These are phyloP conservation scores for Elaeagnus macrophylla DNA, from an alignment of 306 rosid species.

Conservation along the genomic window DNA sequence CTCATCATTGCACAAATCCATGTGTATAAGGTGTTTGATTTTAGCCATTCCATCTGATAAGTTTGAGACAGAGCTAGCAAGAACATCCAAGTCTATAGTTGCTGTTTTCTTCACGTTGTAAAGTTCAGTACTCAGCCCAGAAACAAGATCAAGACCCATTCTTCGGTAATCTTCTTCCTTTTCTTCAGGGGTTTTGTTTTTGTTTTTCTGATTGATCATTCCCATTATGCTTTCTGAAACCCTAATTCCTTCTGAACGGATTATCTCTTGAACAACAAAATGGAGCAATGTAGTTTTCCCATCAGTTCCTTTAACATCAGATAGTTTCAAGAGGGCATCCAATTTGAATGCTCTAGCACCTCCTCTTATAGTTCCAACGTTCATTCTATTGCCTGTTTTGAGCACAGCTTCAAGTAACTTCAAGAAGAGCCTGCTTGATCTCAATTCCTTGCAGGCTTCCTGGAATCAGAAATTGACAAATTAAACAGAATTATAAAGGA, in stretches of 20 bases:
- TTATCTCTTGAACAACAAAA: slow-evolving; percentile 86
- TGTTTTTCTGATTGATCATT: slow-evolving; percentile 55
- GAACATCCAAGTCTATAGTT: slow-evolving; percentile 69
- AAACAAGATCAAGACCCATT: slow-evolving; percentile 84
- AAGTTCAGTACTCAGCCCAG: slow-evolving; percentile 76
- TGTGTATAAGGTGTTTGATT: slow-evolving; percentile 29
- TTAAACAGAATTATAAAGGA: neutral
- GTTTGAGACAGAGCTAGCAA: slow-evolving; percentile 58
- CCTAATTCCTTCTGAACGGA: slow-evolving; percentile 66
- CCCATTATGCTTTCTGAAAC: slow-evolving; percentile 96
- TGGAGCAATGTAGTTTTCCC: slow-evolving; percentile 88
- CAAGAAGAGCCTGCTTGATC: slow-evolving; percentile 88
- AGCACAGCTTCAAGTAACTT: slow-evolving; percentile 85
- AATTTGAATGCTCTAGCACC: slow-evolving; percentile 89
- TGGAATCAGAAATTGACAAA: slow-evolving; percentile 9
- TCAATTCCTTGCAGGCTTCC: slow-evolving; percentile 96
- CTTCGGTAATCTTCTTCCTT: slow-evolving; percentile 70
- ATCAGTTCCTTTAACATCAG: slow-evolving; percentile 89
- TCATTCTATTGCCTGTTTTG: slow-evolving; percentile 94
- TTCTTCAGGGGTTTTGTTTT: slow-evolving; percentile 50
- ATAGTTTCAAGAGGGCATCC: slow-evolving; percentile 80
- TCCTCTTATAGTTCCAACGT: slow-evolving; percentile 90
- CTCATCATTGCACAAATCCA: slow-evolving; percentile 37
- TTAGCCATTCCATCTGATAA: slow-evolving; percentile 50
- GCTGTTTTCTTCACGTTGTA: slow-evolving; percentile 88